Evolutionary conservation across 768 basidiomycete species (phyloP), one percentile per base, ranked within the genome.

Genomic region (Collybia nuda): DNA sequence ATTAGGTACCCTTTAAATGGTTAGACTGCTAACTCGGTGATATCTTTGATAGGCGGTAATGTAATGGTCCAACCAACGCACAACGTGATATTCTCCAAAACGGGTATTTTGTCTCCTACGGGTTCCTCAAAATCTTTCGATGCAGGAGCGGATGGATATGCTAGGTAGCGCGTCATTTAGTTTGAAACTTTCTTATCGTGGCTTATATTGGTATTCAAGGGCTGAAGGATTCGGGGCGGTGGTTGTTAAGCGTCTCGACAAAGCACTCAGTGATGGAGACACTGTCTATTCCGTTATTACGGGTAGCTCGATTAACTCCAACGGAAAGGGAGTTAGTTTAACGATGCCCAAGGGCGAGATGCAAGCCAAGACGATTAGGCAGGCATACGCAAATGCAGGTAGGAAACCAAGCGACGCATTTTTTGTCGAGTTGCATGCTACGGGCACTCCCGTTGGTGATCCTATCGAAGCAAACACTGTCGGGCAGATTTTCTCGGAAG

Each of bases 61-160:
- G 37, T 32, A 26, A 51, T 51, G 11, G 36, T 40, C 28, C 28
- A 51, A 19, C 50, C 50, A 15, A 15, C 22, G 18, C 50, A 51
- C 44, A 51, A 28, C n/a, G 40, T 51, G 5, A 19, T 45, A 17
- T 46, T 51, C 24, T 51, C 50, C 17, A 47, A 51, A 24, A 18
- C 40, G 29, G 50, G 50, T 3, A 39, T 51, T 47, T 32, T 51
- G 43, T 51, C 50, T 45, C 50, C 50, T 19, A 51, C 50, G 32
- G 50, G 50, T 40, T 51, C 50, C 44, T 51, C 50, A 2, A 51
- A 51, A 38, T 45, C 50, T 45, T 51, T 51, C 26, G 50, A 51
- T 45, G 44, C 50, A n/a, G 21, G 18, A 38, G 50, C 50, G 24
- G 50, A 51, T 22, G 50, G 50, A 19, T 51, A 51, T 32, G 44